Base-by-base conservation (phyloP, 2,329 filamentous ascomycete species). In the Dactylella cylindrospora region DNA sequence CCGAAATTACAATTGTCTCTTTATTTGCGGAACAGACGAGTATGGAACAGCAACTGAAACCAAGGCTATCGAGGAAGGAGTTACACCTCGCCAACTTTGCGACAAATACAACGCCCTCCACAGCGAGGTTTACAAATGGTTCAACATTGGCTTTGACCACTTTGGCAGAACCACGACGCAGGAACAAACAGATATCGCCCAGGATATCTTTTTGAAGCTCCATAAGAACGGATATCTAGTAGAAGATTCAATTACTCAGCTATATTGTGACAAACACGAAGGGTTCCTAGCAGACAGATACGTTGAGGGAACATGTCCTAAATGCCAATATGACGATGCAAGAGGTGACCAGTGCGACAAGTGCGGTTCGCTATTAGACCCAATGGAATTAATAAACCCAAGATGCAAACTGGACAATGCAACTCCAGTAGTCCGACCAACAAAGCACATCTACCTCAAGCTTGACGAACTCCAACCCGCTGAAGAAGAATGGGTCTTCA, bases 21-120 rank as follows among this genome's bases (percentile, higher is more conserved):
- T 84, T 73, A 79, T 95, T 67, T 95, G 90, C 74, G 90, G 90
- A 54, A 88, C 84, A 45, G 91, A 96, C 76, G 88, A 97, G 75
- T 97, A 96, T 73, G 91, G 91, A 55, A 97, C 91, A 9, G 90
- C 91, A 17, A 95, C 90, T 25, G 91, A 96, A 75, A 95, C 91
- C 20, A 95, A 95, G 76, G 91, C 91, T 3, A 82, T 96, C 32
- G 89, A 95, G 72, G 89, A 93, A 72, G 85, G 85, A 10, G 78
- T 90, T 66, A 89, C 85, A 9, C 90, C 91, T 17, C 80, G 86
- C 69, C 81, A 90, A 71, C 82, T 97, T 9, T 96, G 91, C 77
- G 83, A 87, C 74, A 94, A 96, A 76, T 96, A 94, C 77, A 88
- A 94, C 76, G 83, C 83, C 69, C 83, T 95, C 59, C 91, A 96